Percentiles rank a stretch among this genome's conserved stretches.
phyloP scores from a whole-genome alignment of 2,329 filamentous ascomycete genomes.

The Boeremia exigua region DNA sequence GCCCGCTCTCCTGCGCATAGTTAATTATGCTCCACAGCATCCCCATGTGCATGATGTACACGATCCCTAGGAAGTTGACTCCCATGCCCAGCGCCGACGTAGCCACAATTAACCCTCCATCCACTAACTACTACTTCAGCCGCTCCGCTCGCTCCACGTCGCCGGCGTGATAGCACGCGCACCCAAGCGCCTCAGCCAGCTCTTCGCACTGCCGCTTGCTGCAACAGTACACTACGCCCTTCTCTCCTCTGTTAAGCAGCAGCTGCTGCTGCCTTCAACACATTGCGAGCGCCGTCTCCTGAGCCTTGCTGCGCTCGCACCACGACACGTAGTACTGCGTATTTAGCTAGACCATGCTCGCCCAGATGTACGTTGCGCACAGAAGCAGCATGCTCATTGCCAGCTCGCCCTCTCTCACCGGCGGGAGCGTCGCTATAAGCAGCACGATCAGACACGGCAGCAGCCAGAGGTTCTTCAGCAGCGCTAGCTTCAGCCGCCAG shows the following conservation, averaged over 20 bases:
- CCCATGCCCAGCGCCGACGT: constrained; percentile 23
- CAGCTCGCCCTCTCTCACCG: constrained; percentile 15
- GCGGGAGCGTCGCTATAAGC: constrained; percentile 20
- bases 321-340: constrained; percentile 18
- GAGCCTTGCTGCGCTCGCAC: neutral
- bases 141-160: constrained; percentile 8
- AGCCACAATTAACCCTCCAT: constrained; percentile 24
- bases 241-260: constrained; percentile 10
- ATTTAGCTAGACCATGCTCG: constrained; percentile 12
- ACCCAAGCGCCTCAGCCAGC: constrained; percentile 16
- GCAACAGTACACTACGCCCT: constrained; percentile 23
- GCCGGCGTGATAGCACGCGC: constrained; percentile 19
- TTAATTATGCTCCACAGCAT: too few relatives aligned
- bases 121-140: constrained; percentile 14
- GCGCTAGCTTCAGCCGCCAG: neutral
- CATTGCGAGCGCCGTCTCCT: constrained; percentile 6
- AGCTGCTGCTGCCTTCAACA: neutral
- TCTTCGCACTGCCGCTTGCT: constrained; percentile 18
- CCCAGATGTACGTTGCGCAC: constrained; percentile 19
- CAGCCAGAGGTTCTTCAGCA: neutral
- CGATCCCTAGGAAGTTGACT: constrained; percentile 25
- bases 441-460: constrained; percentile 15
- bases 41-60: constrained; percentile 16
- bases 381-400: constrained; percentile 15
- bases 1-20: constrained; percentile 15